phyloP scores from a whole-genome alignment of 2,329 filamentous ascomycete genomes.

The Apiospora kogelbergensis region DNA sequence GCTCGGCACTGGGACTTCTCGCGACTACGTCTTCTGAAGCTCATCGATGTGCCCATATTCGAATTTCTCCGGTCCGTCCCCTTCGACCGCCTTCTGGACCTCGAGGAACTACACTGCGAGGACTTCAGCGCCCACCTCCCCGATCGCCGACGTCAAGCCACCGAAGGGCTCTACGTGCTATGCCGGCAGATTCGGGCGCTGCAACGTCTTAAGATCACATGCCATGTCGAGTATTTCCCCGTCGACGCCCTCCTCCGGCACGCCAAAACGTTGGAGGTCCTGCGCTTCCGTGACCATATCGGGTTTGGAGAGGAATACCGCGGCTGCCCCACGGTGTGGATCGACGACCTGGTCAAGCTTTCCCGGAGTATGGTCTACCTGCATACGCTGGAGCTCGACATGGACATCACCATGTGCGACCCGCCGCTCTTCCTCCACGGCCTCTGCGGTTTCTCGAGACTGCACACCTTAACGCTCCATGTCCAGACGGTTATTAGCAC shows the following conservation, averaged over 20 bases:
- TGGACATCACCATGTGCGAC: slow-evolving; percentile 41
- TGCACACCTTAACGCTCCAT: slow-evolving; percentile 43
- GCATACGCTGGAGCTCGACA: slow-evolving; percentile 45
- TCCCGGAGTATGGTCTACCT: slow-evolving; percentile 32
- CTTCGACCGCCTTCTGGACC: slow-evolving; percentile 34
- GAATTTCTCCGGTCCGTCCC: slow-evolving; percentile 44
- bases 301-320: slow-evolving; percentile 44
- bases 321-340: slow-evolving; percentile 41
- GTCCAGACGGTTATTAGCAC: slow-evolving; percentile 42
- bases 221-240: slow-evolving; percentile 40
- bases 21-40: slow-evolving; percentile 38
- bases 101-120: slow-evolving; percentile 42
- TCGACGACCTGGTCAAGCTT: slow-evolving; percentile 34
- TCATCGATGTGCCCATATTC: slow-evolving; percentile 44
- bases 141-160: slow-evolving; percentile 39
- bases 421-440: slow-evolving; percentile 37
- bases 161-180: slow-evolving; percentile 37
- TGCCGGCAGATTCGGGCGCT: slow-evolving; percentile 40
- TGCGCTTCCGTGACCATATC: slow-evolving; percentile 45
- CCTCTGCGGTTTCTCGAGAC: slow-evolving; percentile 37
- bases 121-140: slow-evolving; percentile 43
- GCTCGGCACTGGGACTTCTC: slow-evolving; percentile 47
- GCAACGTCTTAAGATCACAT: slow-evolving; percentile 39
- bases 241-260: slow-evolving; percentile 41
- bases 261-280: slow-evolving; percentile 33